Base-by-base conservation (phyloP, 1,139 yeast genomes). In the Arxiozyma telluris region DNA sequence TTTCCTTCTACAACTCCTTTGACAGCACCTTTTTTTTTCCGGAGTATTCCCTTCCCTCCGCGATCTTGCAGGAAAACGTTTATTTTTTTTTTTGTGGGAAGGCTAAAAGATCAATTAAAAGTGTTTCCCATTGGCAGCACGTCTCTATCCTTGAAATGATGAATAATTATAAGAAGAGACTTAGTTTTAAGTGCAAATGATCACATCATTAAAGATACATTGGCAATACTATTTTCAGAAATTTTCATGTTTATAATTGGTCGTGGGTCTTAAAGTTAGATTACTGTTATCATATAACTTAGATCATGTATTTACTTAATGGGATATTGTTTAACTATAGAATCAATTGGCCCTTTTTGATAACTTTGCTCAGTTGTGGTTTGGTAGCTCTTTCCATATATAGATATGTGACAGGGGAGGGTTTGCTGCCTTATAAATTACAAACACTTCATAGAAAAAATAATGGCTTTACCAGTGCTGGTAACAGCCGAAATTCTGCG, bases 271-370 rank as follows among this genome's bases (percentile, higher is more conserved):
- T 27, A 34, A 34, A 15, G n/a, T 15, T 34, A 15, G n/a, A 34
- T 34, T 34, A 6, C 2, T 34, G 45, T 58, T 27, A 70, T 81
- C 50, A 71, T 83, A 52, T 65, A 75, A 3, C 70, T 71, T 61
- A 79, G 84, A 15, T n/a, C 23, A n/a, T 43, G 27, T 3, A 17
- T 5, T 15, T 43, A 18, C 20, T 34, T 34, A 12, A 34, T 34
- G 39, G 39, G 6, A 34, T 34, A 34, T 15, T 34, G n/a, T 34
- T 34, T 34, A 8, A 34, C 6, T 34, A 15, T 34, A 34, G 8
- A 4, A 11, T 15, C 39, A 34, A 34, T 34, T 34, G 39, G 39
- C 6, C 39, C 39, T 34, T 34, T 15, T 12, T 34, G n/a, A 4
- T 34, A 34, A 12, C 39, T 12, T 34, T 34, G 8, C 5, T 34